Base-by-base conservation (phyloP, 2,329 filamentous ascomycete genomes). In the Elsinoe perseae region DNA sequence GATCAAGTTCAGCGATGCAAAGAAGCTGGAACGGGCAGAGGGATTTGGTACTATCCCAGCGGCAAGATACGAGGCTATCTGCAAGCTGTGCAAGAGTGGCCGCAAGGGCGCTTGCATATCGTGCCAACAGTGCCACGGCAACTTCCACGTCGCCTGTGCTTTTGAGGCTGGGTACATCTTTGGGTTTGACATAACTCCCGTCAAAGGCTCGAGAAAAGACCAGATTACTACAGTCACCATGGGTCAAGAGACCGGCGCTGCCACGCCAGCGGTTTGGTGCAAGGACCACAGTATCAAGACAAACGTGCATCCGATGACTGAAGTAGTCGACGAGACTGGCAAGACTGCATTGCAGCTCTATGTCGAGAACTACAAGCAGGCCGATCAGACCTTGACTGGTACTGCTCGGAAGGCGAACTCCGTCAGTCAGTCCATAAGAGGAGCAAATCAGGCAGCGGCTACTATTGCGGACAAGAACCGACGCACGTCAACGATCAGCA, bases 381-480 rank as follows among this genome's bases (percentile, higher is more conserved):
- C 93, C 7, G 93, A 98, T 68, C 80, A 92, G 38, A 83, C 87
- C 2, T 75, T 96, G 63, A 96, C 91, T 2, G 93, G 93, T 25
- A 96, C 92, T 16, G 89, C 93, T 20, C 86, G 93, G 56, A 96
- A 95, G 71, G 92, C 93, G 20, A 93, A 89, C 58, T 79, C 93
- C 40, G 80, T 85, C 66, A 82, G 81, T 57, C 78, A 81, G 52
- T 82, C 81, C 25, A 80, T 80, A 10, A 88, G 85, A 67, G 73
- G 73, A 21, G 68, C 69, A 48, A 68, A 71, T 20, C 72, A 69
- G 54, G 61, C 71, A 14, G 66, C 69, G 46, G 50, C 63, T 21
- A 61, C 63, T 3, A 64, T 64, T 38, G 60, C 58, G 2, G 30
- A 48, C 14, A 42, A 56, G 42, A 71, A 68, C 55, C 69, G 75